A percentile compares a stretch with the other conserved stretches of the same genome.
Conservation (phyloP, 148 eudicot species). For the Mesembryanthemum crystallinum region DNA sequence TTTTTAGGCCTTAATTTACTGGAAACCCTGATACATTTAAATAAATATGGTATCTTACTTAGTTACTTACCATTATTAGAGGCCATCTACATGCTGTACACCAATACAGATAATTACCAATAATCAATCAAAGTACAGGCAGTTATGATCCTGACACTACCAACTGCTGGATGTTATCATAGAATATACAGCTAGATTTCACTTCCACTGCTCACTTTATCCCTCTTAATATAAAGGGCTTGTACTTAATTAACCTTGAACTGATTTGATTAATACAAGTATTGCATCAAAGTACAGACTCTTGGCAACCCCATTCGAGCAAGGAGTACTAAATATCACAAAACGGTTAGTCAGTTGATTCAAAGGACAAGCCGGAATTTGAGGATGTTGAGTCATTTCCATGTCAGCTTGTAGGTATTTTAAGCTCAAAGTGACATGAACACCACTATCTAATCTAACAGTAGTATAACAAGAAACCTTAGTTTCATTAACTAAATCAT, state of each 20-base stretch:
- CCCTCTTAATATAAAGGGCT: neutral
- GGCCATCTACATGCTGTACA: too few species aligned
- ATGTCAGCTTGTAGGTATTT: neutral
- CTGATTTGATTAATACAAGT: neutral
- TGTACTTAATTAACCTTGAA: neutral
- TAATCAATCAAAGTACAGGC: neutral
- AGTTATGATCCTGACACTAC: neutral
- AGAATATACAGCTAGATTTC: slow-evolving; percentile 7
- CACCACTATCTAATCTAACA: slow-evolving; percentile 1
- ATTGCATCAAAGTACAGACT: neutral
- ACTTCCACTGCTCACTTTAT: neutral
- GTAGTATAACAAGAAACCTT: neutral
- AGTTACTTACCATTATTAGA: too few species aligned
- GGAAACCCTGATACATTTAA: too few species aligned
- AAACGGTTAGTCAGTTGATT: neutral
- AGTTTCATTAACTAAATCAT: neutral
- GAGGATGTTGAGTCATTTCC: neutral
- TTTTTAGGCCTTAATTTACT: too few species aligned
- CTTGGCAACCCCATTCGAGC: neutral
- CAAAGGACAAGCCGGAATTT: neutral
- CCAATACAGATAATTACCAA: too few species aligned
- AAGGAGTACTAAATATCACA: neutral
- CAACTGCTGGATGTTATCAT: slow-evolving; percentile 2
- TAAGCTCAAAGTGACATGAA: neutral
- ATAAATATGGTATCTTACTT: too few species aligned